Base-by-base conservation (phyloP, 2,329 filamentous ascomycete genomes). In the Phyllosticta citribraziliensis region DNA sequence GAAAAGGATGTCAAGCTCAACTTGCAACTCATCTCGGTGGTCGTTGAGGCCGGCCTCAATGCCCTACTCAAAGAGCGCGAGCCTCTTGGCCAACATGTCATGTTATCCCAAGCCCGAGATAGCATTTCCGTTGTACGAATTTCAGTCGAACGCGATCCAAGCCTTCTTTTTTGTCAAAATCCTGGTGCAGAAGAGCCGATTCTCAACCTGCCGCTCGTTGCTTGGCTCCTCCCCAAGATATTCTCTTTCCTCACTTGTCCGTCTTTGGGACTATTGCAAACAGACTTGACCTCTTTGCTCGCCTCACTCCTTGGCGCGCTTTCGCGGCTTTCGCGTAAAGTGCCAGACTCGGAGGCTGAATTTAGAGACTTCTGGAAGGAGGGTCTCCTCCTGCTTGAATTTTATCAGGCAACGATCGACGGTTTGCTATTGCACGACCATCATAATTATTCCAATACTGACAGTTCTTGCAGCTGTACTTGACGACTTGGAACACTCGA, bases 21-120 rank as follows among this genome's bases (percentile, higher is more conserved):
- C 67, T 88, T 91, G 68, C 88, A 91, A 74, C 82, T 97, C 56
- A 86, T 96, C 58, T 91, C 89, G 69, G 88, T 96, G 64, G 88
- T 94, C 67, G 81, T 88, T 56, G 87, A 89, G 69, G 88, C 90
- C 62, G 88, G 91, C 22, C 78, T 97, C 12, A 88, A 91, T 66
- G 81, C 80, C 53, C 79, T 89, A 55, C 80, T 81, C 65, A 80
- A 83, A 69, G 84, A 91, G 67, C 40, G 40, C n/a, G 84, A 91
- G 66, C 85, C 84, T 2, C 88, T 91, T 70, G 79, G 84, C 62
- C 77, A 84, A 65, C 78, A 79, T 35, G 75, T 83, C 61, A 74
- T 86, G 52, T 75, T 82, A 27, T 74, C 80, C 54, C 85, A 89
- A 67, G 84, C 84, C 1, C 73, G 82, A 40, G 87, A 91, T 69